These are phyloP conservation scores for Pseudogymnoascus sp. DNA, from an alignment of 2,329 filamentous ascomycete genomes.

Conservation along the genomic window DNA sequence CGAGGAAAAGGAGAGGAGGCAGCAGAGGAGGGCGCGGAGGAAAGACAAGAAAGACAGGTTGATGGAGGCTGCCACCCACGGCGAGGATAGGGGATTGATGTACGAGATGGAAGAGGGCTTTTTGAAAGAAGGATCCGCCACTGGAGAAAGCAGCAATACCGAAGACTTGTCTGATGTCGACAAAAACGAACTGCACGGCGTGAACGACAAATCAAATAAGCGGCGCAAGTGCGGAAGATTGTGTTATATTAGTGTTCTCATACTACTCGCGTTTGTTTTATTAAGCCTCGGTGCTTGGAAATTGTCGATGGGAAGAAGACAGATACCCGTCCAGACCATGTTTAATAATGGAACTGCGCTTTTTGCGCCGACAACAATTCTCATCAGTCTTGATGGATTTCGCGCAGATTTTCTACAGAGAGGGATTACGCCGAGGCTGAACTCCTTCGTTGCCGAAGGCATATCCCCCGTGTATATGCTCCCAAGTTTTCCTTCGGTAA, in stretches of 20 bases:
- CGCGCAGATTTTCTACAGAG: conserved; percentile 85
- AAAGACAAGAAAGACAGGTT: conserved; percentile 43
- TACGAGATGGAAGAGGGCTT: conserved; percentile 84
- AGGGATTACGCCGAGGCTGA: conserved; percentile 74
- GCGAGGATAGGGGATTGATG: conserved; percentile 70
- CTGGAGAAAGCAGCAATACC: conserved; percentile 53
- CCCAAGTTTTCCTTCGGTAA: conserved; percentile 91
- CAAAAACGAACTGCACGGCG: conserved; percentile 39
- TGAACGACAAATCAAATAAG: conserved; percentile 41
- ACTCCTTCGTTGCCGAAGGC: conserved; percentile 69
- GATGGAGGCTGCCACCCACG: conserved; percentile 46
- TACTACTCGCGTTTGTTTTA: conserved; percentile 47
- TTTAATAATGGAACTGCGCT: conserved; percentile 75
- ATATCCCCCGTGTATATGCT: conserved; percentile 89
- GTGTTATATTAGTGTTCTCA: conserved; percentile 45
- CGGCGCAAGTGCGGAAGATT: conserved; percentile 46
- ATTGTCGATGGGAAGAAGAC: conserved; percentile 41
- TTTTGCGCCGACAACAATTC: conserved; percentile 84
- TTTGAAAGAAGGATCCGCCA: conserved; percentile 57
- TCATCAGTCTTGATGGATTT: conserved; percentile 93
- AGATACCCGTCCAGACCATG: conserved; percentile 14
- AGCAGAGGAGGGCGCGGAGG: conserved; percentile 40
- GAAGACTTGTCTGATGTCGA: conserved; percentile 52
- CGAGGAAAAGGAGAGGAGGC: conserved; percentile 33
- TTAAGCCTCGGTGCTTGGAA: conserved; percentile 52